Conservation (phyloP, 257 asterid genomes). For the Nicotiana tomentosiformis region DNA sequence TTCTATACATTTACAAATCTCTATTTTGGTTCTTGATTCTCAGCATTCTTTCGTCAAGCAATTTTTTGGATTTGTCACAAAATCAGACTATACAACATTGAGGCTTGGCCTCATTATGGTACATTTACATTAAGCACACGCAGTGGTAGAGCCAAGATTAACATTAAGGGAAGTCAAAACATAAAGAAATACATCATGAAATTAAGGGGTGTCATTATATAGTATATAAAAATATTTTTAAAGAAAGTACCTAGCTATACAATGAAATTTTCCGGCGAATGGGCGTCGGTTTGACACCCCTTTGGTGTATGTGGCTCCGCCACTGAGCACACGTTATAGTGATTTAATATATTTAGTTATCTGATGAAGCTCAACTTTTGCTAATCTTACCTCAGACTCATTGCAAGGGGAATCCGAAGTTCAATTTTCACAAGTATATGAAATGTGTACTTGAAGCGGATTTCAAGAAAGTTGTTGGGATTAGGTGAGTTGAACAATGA, state of each 20-base stretch:
- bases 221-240: too few species aligned
- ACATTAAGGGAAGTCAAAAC: too few species aligned
- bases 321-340: neutral
- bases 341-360: neutral
- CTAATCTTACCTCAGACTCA: constrained; percentile 18
- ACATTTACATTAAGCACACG: neutral
- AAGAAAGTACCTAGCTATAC: too few species aligned
- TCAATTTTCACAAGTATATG: constrained; percentile 32
- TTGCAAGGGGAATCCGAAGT: constrained; percentile 22
- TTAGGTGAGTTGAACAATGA: constrained; percentile 18
- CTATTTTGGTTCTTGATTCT: neutral
- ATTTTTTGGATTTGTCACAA: constrained; percentile 25
- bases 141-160: too few species aligned
- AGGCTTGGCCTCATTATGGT: constrained; percentile 32
- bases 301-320: too few species aligned
- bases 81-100: constrained; percentile 28
- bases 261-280: too few species aligned
- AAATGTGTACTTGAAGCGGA: constrained; percentile 35
- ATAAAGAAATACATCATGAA: too few species aligned
- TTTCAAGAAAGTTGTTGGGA: constrained; percentile 36
- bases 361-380: neutral
- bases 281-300: too few species aligned
- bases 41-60: constrained; percentile 34
- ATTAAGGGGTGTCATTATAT: too few species aligned
- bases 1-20: neutral